Evolutionary conservation across 495 filamentous ascomycete species (phyloP).

Genomic region (Umbilicaria muhlenbergii): DNA sequence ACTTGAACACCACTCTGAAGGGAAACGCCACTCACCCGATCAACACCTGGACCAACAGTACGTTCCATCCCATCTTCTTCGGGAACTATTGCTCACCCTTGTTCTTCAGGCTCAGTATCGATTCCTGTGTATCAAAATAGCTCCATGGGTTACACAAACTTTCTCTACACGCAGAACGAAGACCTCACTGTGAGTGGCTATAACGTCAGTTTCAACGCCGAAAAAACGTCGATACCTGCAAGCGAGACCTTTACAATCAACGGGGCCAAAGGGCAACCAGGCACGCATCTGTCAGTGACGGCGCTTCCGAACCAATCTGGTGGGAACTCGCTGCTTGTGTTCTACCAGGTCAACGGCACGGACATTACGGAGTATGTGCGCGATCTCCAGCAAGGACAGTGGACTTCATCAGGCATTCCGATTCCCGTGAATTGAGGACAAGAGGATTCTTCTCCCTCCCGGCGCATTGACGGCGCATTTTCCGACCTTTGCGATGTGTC

Average conservation of each 20-base stretch:
- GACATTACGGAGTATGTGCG: conserved; percentile 11
- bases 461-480: no score
- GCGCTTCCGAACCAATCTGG: conserved; percentile 6
- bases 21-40: conserved; percentile 7
- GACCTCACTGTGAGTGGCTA: conserved; percentile 9
- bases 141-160: conserved; percentile 13
- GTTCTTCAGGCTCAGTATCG: conserved; percentile 1
- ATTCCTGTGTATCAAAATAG: conserved; percentile 10
- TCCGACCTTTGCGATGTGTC: no score
- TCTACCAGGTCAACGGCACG: conserved; percentile 11
- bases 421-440: conserved; percentile 5
- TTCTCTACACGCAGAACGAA: conserved; percentile 10
- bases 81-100: neutral
- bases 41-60: conserved; percentile 8
- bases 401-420: conserved; percentile 10
- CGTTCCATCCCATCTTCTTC: neutral
- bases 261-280: conserved; percentile 7
- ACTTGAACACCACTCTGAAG: conserved; percentile 5
- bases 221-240: conserved; percentile 7
- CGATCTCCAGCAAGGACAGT: conserved; percentile 11
- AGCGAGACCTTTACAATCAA: conserved; percentile 8
- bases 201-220: conserved; percentile 10
- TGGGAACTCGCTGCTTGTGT: conserved; percentile 7
- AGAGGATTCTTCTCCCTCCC: no score
- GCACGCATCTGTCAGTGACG: conserved; percentile 11